Percentiles rank a stretch among this genome's conserved stretches.
These are phyloP conservation scores for Heritiera littoralis DNA, from an alignment of 345 rosid genomes.

Conservation along the genomic window DNA sequence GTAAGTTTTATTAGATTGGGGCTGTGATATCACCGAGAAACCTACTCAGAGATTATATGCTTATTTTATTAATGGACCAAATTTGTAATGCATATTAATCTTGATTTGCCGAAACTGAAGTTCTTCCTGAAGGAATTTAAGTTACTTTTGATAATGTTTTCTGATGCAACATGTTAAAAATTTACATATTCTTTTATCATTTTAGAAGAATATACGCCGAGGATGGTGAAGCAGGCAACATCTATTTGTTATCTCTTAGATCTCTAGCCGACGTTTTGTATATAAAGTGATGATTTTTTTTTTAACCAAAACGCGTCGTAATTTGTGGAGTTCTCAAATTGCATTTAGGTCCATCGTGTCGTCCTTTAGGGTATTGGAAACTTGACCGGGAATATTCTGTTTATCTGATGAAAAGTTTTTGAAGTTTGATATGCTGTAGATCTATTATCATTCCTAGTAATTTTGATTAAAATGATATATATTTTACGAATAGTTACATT, in stretches of 20 bases:
- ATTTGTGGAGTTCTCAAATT: background rate
- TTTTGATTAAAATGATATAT: background rate
- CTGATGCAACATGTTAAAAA: background rate
- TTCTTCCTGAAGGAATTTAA: background rate
- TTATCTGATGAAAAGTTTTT: conserved; percentile 1
- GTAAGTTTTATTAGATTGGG: background rate
- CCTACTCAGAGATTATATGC: background rate
- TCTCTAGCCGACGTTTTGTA: background rate
- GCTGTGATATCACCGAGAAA: background rate
- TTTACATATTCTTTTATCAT: background rate
- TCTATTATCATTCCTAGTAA: background rate
- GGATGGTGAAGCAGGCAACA: background rate
- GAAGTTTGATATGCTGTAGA: conserved; percentile 11
- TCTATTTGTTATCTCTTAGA: background rate
- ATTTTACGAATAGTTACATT: background rate
- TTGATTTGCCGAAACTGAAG: background rate
- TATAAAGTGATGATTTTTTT: background rate
- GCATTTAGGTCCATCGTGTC: background rate
- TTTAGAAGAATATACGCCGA: background rate
- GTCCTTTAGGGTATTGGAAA: background rate
- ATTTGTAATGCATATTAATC: background rate
- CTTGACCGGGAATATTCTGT: background rate
- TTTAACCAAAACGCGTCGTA: background rate
- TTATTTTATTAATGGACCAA: background rate
- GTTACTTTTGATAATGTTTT: background rate